A percentile compares a stretch with the other conserved stretches of the same genome.
phyloP scores from a whole-genome alignment of 495 filamentous ascomycete species.

The Lichina pygmaea region DNA sequence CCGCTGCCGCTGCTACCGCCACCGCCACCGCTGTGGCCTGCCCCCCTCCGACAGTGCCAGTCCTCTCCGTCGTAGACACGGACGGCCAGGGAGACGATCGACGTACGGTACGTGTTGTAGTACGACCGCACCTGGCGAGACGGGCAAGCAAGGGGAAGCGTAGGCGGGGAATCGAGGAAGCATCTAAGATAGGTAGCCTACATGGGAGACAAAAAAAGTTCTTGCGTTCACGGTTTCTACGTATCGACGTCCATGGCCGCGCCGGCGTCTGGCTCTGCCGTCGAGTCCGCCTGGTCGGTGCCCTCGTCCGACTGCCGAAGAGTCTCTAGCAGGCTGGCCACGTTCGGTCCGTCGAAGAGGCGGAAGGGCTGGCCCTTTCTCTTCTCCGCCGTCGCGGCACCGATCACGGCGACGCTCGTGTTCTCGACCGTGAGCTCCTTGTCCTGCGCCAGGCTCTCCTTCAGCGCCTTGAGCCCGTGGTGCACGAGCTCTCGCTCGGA shows the following conservation, averaged over 20 bases:
- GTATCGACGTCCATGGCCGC: conserved; percentile 60
- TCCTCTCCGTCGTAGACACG: too few relatives aligned
- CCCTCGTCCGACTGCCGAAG: conserved; percentile 32
- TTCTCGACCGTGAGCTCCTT: conserved; percentile 94
- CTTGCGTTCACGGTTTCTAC: conserved; percentile 6
- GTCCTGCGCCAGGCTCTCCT: conserved; percentile 88
- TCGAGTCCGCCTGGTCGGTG: conserved; percentile 23
- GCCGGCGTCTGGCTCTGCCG: background rate
- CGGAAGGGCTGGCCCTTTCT: conserved; percentile 53
- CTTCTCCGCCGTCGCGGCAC: conserved; percentile 26
- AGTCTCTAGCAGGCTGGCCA: conserved; percentile 34
- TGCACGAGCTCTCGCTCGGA: conserved; percentile 61
- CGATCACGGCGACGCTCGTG: conserved; percentile 69
- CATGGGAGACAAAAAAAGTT: background rate
- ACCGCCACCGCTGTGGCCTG: too few relatives aligned
- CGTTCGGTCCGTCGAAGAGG: conserved; percentile 72
- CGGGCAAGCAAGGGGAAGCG: too few relatives aligned
- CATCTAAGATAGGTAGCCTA: too few relatives aligned
- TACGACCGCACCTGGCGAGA: too few relatives aligned
- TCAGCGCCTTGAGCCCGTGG: conserved; percentile 75
- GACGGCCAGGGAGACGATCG: too few relatives aligned
- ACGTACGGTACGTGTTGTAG: too few relatives aligned
- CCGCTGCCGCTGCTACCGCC: background rate
- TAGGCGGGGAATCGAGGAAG: too few relatives aligned
- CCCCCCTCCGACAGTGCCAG: too few relatives aligned